Evolutionary conservation across 2,329 filamentous ascomycete genomes (phyloP), one percentile per base, ranked within the genome.

Genomic region (Neonectria sp.): DNA sequence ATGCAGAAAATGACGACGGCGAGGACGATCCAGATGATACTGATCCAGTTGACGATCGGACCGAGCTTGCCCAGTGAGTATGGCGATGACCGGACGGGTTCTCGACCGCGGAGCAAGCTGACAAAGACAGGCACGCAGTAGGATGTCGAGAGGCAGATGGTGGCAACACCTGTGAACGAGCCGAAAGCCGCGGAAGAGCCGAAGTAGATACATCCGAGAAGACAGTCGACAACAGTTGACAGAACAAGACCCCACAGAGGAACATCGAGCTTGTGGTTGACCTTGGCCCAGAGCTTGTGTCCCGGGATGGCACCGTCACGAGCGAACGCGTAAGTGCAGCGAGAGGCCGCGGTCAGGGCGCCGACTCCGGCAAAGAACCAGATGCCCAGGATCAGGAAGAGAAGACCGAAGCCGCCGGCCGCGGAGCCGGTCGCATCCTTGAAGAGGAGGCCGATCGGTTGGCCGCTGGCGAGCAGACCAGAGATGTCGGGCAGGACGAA

Each of bases 141-240:
- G 0, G 91, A 93, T 8, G 90, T 90, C 1, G 89, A 92, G 0
- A 95, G 86, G 71, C 92, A 94, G 77, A 95, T 94, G 4, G 92
- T 95, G 1, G 92, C 93, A 1, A 94, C 92, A 29, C 92, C 92
- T 0, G 92, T 95, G 80, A 95, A 94, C 12, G 89, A 91, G 82
- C 91, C 92, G 83, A 95, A 95, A 0, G 93, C 93, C 0, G 92
- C 91, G 0, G 88, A 88, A 1, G 90, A 92, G 25, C 93, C 93
- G 68, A 95, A 93, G 82, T 93, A 95, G 78, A 95, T 94, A 71
- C 93, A 85, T 1, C 92, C 92, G 1, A 95, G 85, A 11, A 94
- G 81, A 71, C 89, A 92, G 78, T 93, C 90, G 31, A 95, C 88
- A 0, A 84, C 76, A 0, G 91, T 90, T 0, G 91, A 93, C 2